Evolutionary conservation across 768 basidiomycete species (phyloP), one percentile per base, ranked within the genome.

Genomic region (Cystobasidium tubakii): DNA sequence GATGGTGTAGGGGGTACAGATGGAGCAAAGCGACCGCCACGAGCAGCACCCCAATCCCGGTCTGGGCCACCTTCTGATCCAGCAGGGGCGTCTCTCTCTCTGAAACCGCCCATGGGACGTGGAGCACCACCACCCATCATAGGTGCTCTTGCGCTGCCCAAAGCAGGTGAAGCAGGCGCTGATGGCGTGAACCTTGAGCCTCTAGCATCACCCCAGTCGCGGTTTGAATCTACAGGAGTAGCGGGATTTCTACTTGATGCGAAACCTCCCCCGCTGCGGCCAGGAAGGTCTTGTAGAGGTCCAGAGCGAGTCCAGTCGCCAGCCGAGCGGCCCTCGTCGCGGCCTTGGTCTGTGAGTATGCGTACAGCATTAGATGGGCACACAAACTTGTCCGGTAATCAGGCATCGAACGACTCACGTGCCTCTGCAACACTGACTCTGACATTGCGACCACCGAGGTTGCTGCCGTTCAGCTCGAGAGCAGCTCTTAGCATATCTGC

Each of bases 401-500:
- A n/a, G n/a, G 23, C 25, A 29, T 72, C n/a, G n/a, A n/a, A 39
- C 43, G 19, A 87, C 91, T 85, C 81, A 95, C 92, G 91, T 77
- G 94, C 89, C 80, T 98, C 96, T 10, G 96, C 96, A 60, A 99
- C 96, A 81, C 89, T 92, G 74, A 97, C 88, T 73, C 96, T 86
- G 75, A 99, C 84, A 23, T 85, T 87, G 73, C 96, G 86, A 27
- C 91, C 90, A 25, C 88, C 86, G 60, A 98, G 84, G 76, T 81
- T 91, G 34, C 85, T 81, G 67, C 89, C 90, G 29, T 84, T 86
- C 82, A 87, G 89, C 25, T 84, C 82, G 43, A 99, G 82, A 3
- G 89, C 96, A 73, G 88, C 88, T 82, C 94, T 94, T 64, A 98
- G 83, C 60, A 87, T 88, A 23, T 94, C 91, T 73, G 92, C 79